Evolutionary conservation across 129 eudicot species (phyloP).

Genomic region (Helianthus tuberosus): DNA sequence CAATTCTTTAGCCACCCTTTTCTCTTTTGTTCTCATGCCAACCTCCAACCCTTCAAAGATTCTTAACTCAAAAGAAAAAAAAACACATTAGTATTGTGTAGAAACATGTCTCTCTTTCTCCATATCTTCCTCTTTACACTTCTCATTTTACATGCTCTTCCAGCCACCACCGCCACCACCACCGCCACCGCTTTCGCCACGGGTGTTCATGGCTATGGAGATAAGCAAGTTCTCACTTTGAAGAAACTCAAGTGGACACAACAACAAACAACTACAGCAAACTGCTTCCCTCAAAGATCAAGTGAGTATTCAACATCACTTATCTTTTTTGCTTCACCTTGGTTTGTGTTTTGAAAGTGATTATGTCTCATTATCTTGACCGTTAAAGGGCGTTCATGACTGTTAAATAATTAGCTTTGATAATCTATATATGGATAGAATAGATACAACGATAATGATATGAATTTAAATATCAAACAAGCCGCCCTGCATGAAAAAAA

Average conservation of each 20-base stretch:
- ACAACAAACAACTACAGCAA: slow-evolving; percentile 20
- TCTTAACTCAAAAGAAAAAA: slow-evolving; percentile 30
- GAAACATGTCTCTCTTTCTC: slow-evolving; percentile 25
- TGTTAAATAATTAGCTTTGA: not conserved
- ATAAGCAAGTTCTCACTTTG: slow-evolving; percentile 52
- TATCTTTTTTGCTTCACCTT: not conserved
- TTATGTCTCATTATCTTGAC: slow-evolving; percentile 4
- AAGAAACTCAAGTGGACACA: slow-evolving; percentile 45
- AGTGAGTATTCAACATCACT: slow-evolving; percentile 49
- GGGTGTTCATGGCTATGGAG: slow-evolving; percentile 18
- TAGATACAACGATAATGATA: no score
- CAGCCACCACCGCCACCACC: slow-evolving; percentile 5
- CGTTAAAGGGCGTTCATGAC: not conserved
- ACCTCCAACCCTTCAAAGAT: slow-evolving; percentile 65
- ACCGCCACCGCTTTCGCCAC: not conserved
- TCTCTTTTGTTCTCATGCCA: slow-evolving; percentile 85
- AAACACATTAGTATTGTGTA: not conserved
- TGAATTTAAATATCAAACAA: not conserved
- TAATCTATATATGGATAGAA: not conserved
- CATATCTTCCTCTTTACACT: slow-evolving; percentile 34
- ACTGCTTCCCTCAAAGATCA: slow-evolving; percentile 60
- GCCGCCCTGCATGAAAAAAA: slow-evolving; percentile 3
- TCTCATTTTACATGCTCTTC: slow-evolving; percentile 23
- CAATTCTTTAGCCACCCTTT: slow-evolving; percentile 57
- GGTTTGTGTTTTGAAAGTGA: slow-evolving; percentile 5